Evolutionary conservation across 441 rosid species (phyloP), one percentile per base, ranked within the genome.

Genomic region (Pelargonium fulgidum): DNA sequence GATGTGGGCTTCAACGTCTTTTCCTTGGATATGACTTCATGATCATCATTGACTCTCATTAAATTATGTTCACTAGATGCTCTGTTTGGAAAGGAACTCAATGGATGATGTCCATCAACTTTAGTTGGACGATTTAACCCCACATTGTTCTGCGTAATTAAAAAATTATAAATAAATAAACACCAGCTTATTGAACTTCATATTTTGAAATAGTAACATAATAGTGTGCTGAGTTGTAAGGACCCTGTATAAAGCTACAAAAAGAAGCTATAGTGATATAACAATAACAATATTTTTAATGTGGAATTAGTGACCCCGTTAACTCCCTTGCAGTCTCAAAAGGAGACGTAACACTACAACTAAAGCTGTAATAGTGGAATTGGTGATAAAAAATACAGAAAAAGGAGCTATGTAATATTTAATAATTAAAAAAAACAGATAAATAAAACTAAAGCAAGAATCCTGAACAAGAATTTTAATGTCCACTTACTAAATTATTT

Each of bases 401-500:
- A 33, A 29, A 36, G 8, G 41, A 36, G 41, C 41, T 36, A 36
- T 36, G 41, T 36, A 36, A 36, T 36, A 36, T 62, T 44, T 62
- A 26, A 11, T 12, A 39, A 1, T 24, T 39, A 62, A 9, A 14
- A 20, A 13, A 62, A 9, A 62, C 17, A 62, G 65, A 24, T 36
- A 62, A 24, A 26, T 10, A 42, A 42, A 29, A 36, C 69, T 62
- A 19, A 54, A 66, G 17, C 22, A 59, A 44, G 39, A 26, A 26
- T 44, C 69, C 58, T 19, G 58, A 66, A 45, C 58, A 47, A 44
- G 54, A 9, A 42, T 44, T 42, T 20, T 45, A 44, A 9, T 33
- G 20, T 64, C 22, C 65, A 73, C 89, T 75, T 81, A 87, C 91
- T 58, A 39, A 41, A 33, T 71, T 77, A 77, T 81, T 73, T 13